These are phyloP conservation scores for Cladochytrium replicatum DNA, from an alignment of 192 early-diverging fungal species.

Conservation along the genomic window DNA sequence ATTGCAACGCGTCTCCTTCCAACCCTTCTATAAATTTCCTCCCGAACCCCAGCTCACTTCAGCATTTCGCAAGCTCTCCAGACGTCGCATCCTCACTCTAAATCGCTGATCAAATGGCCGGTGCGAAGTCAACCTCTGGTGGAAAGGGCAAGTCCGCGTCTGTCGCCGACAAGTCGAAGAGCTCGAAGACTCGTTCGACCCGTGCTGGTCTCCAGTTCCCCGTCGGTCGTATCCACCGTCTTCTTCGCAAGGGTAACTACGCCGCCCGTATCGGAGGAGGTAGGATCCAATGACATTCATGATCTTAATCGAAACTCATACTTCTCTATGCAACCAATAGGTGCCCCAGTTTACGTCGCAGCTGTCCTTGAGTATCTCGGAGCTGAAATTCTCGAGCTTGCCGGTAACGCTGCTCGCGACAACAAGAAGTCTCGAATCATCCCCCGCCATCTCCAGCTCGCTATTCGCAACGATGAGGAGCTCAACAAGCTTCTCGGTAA, in stretches of 20 bases:
- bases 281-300: not conserved
- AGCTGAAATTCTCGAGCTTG: conserved; percentile 93
- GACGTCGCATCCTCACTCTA: too few species aligned
- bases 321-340: conserved; percentile 50
- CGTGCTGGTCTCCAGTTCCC: conserved; percentile 95
- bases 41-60: not conserved
- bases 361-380: conserved; percentile 93
- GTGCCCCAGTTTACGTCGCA: conserved; percentile 89
- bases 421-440: conserved; percentile 95
- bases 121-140: conserved; percentile 23
- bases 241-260: conserved; percentile 89
- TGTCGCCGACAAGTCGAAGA: conserved; percentile 13
- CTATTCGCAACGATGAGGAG: conserved; percentile 94
- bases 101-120: conserved; percentile 8
- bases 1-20: too few species aligned
- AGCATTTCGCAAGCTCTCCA: not conserved
- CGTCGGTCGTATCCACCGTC: conserved; percentile 93
- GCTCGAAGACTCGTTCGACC: conserved; percentile 67
- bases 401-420: conserved; percentile 90
- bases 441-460: conserved; percentile 87
- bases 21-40: too few species aligned
- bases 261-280: conserved; percentile 84
- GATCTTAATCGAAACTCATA: conserved; percentile 29
- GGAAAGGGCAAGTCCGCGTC: conserved; percentile 34
- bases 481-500: conserved; percentile 82